phyloP scores from a whole-genome alignment of 176 grass and related monocot genomes.

The Hordeum marinum region DNA sequence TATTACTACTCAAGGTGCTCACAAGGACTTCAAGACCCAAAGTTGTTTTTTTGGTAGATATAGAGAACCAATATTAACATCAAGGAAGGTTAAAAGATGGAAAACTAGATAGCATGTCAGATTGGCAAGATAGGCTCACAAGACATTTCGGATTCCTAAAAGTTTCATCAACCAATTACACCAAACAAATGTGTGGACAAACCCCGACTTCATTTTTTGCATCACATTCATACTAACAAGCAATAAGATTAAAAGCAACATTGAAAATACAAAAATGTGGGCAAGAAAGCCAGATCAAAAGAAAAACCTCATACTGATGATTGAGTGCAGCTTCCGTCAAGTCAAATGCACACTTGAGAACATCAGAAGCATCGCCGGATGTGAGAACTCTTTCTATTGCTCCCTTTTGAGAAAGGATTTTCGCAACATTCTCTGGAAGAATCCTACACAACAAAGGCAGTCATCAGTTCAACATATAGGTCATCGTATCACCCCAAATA shows the following conservation, averaged over 20 bases:
- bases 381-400: conserved; percentile 46
- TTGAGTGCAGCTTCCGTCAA: conserved; percentile 62
- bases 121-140: conserved; percentile 2
- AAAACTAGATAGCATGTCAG: background rate
- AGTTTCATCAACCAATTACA: conserved; percentile 1
- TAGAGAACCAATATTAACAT: background rate
- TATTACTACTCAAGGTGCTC: background rate
- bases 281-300: conserved; percentile 32
- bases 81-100: conserved; percentile 8
- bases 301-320: conserved; percentile 78
- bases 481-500: background rate
- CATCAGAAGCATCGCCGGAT: conserved; percentile 53
- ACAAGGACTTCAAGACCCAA: background rate
- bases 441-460: conserved; percentile 39
- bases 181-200: conserved; percentile 2
- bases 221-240: background rate
- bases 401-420: conserved; percentile 47
- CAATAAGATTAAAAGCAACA: background rate
- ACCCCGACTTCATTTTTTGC: background rate
- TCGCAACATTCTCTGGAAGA: conserved; percentile 54
- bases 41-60: background rate
- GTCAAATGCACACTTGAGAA: conserved; percentile 61
- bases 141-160: background rate
- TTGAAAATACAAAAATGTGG: background rate
- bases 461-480: conserved; percentile 9